A percentile compares a stretch with the other conserved stretches of the same genome.
phyloP scores from a whole-genome alignment of 495 filamentous ascomycete species.

The Aspergillus indologenus region DNA sequence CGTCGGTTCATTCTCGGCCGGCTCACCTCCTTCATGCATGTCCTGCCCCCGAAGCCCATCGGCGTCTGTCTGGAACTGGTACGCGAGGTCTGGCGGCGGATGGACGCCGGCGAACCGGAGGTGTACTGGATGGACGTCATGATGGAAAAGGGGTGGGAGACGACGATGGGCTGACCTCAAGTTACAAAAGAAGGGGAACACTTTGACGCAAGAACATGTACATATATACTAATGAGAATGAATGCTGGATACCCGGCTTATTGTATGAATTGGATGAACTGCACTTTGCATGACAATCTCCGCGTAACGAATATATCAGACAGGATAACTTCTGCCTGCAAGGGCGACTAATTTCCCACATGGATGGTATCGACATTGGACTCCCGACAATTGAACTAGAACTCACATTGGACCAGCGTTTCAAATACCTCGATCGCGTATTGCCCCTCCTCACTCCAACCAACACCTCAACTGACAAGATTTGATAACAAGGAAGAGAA shows the following conservation, averaged over 20 bases:
- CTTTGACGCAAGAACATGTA: background rate
- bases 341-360: background rate
- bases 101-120: constrained; percentile 42
- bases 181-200: too few relatives aligned
- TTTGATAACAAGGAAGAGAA: background rate
- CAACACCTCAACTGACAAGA: background rate
- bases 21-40: constrained; percentile 43
- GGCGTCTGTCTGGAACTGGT: constrained; percentile 46
- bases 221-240: constrained; percentile 21
- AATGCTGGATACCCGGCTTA: background rate
- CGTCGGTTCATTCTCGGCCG: constrained; percentile 47
- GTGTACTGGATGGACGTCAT: constrained; percentile 57
- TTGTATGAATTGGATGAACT: background rate
- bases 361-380: background rate
- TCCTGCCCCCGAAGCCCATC: constrained; percentile 54
- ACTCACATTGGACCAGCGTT: background rate
- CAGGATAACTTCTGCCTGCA: background rate
- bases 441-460: background rate
- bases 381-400: background rate
- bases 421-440: background rate
- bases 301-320: background rate
- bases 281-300: background rate
- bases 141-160: constrained; percentile 56
- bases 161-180: constrained; percentile 47
- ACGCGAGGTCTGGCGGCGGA: constrained; percentile 49